Evolutionary conservation across 495 filamentous ascomycete genomes (phyloP).

Genomic region (Neurospora pannonica): DNA sequence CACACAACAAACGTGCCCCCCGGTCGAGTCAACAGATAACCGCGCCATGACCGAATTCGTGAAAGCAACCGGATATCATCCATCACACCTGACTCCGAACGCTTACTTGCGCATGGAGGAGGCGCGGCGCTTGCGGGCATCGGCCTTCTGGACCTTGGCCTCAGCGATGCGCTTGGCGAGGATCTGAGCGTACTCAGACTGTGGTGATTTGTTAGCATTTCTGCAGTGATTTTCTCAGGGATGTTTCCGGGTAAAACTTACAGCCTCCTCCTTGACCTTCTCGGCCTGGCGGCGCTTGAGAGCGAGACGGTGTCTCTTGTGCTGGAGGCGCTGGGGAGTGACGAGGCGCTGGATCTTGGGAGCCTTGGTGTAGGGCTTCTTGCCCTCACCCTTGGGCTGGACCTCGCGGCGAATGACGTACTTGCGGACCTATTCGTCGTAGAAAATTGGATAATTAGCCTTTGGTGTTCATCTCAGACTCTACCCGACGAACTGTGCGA

Average conservation of each 20-base stretch:
- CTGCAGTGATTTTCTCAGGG: neutral
- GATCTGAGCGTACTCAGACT: constrained; percentile 90
- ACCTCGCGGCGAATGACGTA: constrained; percentile 99
- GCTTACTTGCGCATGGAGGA: constrained; percentile 89
- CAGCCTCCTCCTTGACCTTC: constrained; percentile 93
- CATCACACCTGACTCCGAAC: constrained; percentile 32
- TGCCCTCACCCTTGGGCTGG: constrained; percentile 88
- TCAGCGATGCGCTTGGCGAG: constrained; percentile 91
- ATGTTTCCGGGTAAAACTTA: constrained; percentile 44
- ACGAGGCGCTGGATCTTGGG: constrained; percentile 98
- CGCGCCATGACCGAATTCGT: constrained; percentile 27
- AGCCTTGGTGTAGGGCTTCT: constrained; percentile 97
- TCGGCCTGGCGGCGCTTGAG: constrained; percentile 95
- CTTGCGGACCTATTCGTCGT: constrained; percentile 67
- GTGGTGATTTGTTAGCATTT: constrained; percentile 29
- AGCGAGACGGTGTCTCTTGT: constrained; percentile 94
- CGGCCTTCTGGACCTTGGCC: constrained; percentile 82
- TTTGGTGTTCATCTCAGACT: constrained; percentile 37
- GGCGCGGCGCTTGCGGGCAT: constrained; percentile 88
- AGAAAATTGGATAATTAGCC: constrained; percentile 31
- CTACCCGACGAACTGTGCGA: constrained; percentile 40
- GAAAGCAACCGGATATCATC: constrained; percentile 24
- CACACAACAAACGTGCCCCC: neutral
- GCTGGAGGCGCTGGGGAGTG: constrained; percentile 98
- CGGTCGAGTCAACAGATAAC: constrained; percentile 6